These are phyloP conservation scores for Parastagonospora avenae DNA, from an alignment of 2,329 filamentous ascomycete species.

Conservation along the genomic window DNA sequence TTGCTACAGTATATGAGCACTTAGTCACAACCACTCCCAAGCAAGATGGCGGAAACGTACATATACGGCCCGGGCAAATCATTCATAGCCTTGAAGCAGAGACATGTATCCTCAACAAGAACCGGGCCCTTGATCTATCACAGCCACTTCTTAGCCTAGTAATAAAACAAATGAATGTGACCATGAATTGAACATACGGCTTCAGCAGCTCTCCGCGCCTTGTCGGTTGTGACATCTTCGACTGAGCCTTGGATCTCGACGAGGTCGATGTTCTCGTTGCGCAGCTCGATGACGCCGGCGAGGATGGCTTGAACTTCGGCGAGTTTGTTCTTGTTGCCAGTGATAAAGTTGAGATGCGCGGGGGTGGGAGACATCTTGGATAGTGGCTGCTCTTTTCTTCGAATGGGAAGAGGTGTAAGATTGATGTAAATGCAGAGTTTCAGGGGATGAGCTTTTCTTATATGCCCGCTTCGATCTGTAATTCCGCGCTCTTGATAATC, in stretches of 20 bases:
- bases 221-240: conserved; percentile 88
- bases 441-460: neutral
- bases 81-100: conserved; percentile 88
- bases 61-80: conserved; percentile 97
- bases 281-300: conserved; percentile 70
- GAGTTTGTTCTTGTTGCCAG: conserved; percentile 93
- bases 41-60: conserved; percentile 58
- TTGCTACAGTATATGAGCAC: conserved; percentile 64
- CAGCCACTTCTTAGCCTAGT: neutral
- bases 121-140: conserved; percentile 91
- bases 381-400: neutral
- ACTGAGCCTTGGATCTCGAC: conserved; percentile 90
- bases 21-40: no score
- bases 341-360: conserved; percentile 85
- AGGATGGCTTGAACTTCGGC: conserved; percentile 88
- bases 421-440: neutral
- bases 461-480: conserved; percentile 1
- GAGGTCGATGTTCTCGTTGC: conserved; percentile 77
- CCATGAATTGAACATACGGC: conserved; percentile 62
- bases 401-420: neutral
- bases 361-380: conserved; percentile 24
- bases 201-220: conserved; percentile 81
- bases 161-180: neutral
- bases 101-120: conserved; percentile 91
- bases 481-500: conserved; percentile 16